Conservation (phyloP, 2,329 filamentous ascomycete genomes). For the Rutstroemia sp. region DNA sequence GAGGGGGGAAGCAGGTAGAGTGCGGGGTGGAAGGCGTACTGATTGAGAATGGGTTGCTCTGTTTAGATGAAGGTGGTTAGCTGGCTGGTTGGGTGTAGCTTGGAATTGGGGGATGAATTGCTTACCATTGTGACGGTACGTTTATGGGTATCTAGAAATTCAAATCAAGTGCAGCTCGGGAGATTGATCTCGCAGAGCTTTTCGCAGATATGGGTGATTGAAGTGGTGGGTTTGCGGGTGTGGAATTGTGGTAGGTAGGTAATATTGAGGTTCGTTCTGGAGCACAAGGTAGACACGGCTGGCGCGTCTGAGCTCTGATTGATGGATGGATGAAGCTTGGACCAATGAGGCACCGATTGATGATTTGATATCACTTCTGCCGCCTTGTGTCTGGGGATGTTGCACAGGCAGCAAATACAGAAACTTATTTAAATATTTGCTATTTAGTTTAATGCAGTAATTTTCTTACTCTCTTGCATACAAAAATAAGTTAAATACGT, state of each 20-base stretch:
- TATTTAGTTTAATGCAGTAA: no score
- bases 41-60: slow-evolving; percentile 93
- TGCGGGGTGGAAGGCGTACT: slow-evolving; percentile 45
- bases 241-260: slow-evolving; percentile 3
- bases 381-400: neutral
- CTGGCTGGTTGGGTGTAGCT: slow-evolving; percentile 8
- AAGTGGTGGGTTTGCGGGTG: slow-evolving; percentile 12
- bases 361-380: neutral
- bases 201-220: neutral
- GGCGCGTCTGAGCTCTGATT: slow-evolving; percentile 19
- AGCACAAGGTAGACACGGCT: slow-evolving; percentile 28
- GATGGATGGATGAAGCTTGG: slow-evolving; percentile 24
- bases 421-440: neutral
- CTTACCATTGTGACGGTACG: slow-evolving; percentile 24
- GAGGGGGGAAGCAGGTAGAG: neutral
- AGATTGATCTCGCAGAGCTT: neutral
- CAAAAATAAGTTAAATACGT: no score
- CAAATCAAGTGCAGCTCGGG: slow-evolving; percentile 3
- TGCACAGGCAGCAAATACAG: neutral
- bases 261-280: slow-evolving; percentile 12
- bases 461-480: no score
- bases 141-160: neutral
- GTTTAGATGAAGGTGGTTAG: slow-evolving; percentile 28
- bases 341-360: slow-evolving; percentile 24
- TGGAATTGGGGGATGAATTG: neutral